Base-by-base conservation (phyloP, 1,284 basidiomycete species). In the Moesziomyces parantarcticus region DNA sequence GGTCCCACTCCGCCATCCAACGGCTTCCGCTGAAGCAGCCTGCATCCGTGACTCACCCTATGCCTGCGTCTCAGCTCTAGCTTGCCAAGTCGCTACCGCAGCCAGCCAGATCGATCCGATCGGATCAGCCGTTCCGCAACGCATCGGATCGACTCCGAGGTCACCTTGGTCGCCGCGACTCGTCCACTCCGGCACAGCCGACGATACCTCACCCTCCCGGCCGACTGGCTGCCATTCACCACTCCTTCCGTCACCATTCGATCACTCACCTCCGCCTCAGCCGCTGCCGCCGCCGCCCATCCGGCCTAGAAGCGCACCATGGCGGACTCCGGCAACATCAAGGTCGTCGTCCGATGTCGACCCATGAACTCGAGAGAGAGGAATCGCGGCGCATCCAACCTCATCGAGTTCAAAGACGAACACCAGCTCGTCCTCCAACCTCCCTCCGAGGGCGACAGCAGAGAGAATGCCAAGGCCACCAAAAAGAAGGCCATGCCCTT, bases 291-390 rank as follows among this genome's bases (percentile, higher is more conserved):
- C 29, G 29, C 29, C 29, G 29, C 8, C 42, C 20, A 20, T 23
- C 14, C n/a, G 6, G 44, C 10, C 20, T 14, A 39, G 32, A 26
- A 32, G 39, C 45, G n/a, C 67, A 66, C 41, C 41, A 80, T 80
- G 79, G 62, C 78, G 32, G 79, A 81, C 68, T 77, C 76, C 36
- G 79, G 79, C 56, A 81, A 81, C 62, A 81, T 81, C 75, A 81
- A 81, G 53, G 79, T 81, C 57, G 75, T 81, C 5, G 79, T 81
- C 41, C 78, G 79, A 74, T 81, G 79, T 61, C 64, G 79, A 18
- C 79, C 79, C 32, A 66, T 81, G 74, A 81, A 81, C 63, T 67
- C 67, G 39, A 25, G 79, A 56, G 79, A 81, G 34, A 55, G 66
- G 43, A 68, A 71, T 32, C 61, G 79, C 9, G 79, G 79, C 18